Evolutionary conservation across 495 filamentous ascomycete species (phyloP).

Genomic region (Venustampulla echinocandica): DNA sequence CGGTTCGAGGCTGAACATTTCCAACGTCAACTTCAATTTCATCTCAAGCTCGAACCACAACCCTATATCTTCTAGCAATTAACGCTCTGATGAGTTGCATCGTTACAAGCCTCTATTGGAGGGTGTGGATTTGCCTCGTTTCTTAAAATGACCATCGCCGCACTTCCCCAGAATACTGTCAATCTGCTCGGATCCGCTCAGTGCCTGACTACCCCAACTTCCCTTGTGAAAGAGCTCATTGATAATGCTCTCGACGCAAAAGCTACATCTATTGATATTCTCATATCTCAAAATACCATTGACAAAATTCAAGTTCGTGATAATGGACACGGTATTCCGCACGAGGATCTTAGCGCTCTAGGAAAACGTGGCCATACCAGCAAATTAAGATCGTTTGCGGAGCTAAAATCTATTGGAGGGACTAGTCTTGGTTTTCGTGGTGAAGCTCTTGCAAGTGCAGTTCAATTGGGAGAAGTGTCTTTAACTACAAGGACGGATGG

Average conservation of each 20-base stretch:
- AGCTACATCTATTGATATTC: conserved; percentile 62
- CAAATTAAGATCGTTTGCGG: conserved; percentile 68
- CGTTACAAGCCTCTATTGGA: not conserved
- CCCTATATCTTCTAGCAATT: not conserved
- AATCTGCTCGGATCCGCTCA: conserved; percentile 64
- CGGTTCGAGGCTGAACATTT: conserved; percentile 1
- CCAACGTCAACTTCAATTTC: not conserved
- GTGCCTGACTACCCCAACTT: conserved; percentile 60
- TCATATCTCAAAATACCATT: conserved; percentile 67
- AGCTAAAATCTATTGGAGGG: conserved; percentile 57
- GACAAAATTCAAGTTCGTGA: conserved; percentile 85
- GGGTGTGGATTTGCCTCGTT: no score
- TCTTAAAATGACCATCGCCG: conserved; percentile 37
- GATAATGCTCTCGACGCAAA: conserved; percentile 86
- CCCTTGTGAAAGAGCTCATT: conserved; percentile 81
- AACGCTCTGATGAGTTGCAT: not conserved
- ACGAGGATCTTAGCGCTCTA: conserved; percentile 58
- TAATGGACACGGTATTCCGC: conserved; percentile 75
- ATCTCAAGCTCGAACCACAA: not conserved
- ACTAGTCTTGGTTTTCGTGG: conserved; percentile 81
- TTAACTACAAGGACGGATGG: conserved; percentile 65
- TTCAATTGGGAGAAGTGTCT: conserved; percentile 54
- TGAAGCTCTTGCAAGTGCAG: conserved; percentile 72
- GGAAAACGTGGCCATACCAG: conserved; percentile 72
- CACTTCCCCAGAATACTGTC: conserved; percentile 56